These are phyloP conservation scores for Hamigera avellanea DNA, from an alignment of 495 filamentous ascomycete genomes.

Conservation along the genomic window DNA sequence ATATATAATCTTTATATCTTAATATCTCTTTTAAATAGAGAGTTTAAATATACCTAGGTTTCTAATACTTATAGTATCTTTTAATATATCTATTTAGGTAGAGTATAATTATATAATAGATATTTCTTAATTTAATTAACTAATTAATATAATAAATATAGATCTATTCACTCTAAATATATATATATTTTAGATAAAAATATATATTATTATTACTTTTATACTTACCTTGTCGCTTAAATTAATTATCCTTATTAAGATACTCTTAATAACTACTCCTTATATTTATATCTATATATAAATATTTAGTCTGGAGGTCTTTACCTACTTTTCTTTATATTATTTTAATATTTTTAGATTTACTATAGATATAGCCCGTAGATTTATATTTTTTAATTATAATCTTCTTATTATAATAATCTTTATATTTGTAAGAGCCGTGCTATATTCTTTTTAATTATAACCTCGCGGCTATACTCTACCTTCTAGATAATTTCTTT, in stretches of 20 bases:
- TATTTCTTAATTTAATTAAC: conserved; percentile 3
- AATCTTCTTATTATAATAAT: conserved; percentile 7
- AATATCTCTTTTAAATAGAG: conserved; percentile 1
- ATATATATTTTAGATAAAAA: background rate
- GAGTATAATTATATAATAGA: conserved; percentile 2
- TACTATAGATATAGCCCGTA: conserved; percentile 2
- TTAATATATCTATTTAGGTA: conserved; percentile 6
- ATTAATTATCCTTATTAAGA: conserved; percentile 4
- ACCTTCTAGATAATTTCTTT: background rate
- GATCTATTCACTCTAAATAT: conserved; percentile 4
- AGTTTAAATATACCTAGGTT: conserved; percentile 8
- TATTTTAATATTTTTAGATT: conserved; percentile 4
- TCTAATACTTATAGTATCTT: conserved; percentile 9
- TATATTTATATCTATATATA: conserved; percentile 7
- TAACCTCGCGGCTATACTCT: background rate
- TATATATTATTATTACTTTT: conserved; percentile 2
- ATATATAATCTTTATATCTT: conserved; percentile 4
- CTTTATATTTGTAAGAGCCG: conserved; percentile 1
- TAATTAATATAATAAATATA: conserved; percentile 5
- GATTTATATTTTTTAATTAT: conserved; percentile 4
- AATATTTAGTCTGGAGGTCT: conserved; percentile 1
- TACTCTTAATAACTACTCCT: conserved; percentile 8
- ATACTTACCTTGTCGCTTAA: background rate
- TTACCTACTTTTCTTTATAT: conserved; percentile 2
- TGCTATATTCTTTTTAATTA: background rate